Base-by-base conservation (phyloP, 345 rosid species). In the Populus euphratica region DNA sequence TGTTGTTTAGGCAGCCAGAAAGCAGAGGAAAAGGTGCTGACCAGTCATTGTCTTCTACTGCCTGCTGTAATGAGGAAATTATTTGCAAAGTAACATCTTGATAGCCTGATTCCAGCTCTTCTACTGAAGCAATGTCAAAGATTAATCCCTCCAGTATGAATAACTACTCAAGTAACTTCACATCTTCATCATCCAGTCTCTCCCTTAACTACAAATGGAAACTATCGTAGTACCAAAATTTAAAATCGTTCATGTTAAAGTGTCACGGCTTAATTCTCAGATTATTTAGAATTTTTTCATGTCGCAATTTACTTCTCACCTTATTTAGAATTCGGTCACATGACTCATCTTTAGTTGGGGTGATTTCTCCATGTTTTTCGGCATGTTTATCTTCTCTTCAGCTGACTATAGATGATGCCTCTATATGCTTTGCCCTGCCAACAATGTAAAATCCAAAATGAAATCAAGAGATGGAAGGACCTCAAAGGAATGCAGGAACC, bases 381-480 rank as follows among this genome's bases (percentile, higher is more conserved):
- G 70, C 72, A 79, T 70, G 77, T 81, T 73, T 91, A 20, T 86
- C 87, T 85, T 87, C 89, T 29, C 50, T 75, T 44, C 73, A 27
- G 41, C 73, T 83, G 76, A 84, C 79, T 63, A 81, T 73, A 66
- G 91, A 88, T 73, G 91, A 84, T 77, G 93, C 74, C 85, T 91
- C 93, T 80, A 94, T 85, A 82, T 94, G 98, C 87, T 89, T 90
- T 79, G 98, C 97, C 90, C 98, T 94, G 85, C 62, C 64, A 54
- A 77, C 12, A 76, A 27, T 29, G 36, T 49, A 70, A 71, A 71
- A 49, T 35, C 25, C 41, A 73, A 49, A 39, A 66, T 11, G 67
- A 27, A 68, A 56, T 14, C 5, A 41, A 20, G 38, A 33, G 36
- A 47, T 27, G 21, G 23, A 77, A 17, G 25, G 12, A 29, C 68